phyloP scores from a whole-genome alignment of 208 protist genomes.

The Leishmania mexicana region DNA sequence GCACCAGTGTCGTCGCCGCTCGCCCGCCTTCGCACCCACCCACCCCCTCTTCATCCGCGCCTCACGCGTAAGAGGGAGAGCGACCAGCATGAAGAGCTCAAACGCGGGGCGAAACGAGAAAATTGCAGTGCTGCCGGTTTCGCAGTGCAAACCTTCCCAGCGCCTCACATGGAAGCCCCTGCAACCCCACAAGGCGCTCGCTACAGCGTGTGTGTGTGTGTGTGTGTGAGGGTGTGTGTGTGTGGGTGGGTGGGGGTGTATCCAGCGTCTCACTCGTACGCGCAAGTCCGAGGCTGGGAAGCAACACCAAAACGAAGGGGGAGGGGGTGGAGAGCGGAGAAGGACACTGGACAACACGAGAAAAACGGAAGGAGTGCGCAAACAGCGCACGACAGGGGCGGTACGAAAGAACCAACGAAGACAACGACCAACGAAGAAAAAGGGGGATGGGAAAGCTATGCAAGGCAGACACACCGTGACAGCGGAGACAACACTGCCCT shows the following conservation, averaged over 20 bases:
- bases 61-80: not conserved
- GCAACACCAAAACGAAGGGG: not conserved
- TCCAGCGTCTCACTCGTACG: not conserved
- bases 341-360: not conserved
- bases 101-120: not conserved
- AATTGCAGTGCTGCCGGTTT: not conserved
- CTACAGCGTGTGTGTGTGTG: not conserved
- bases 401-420: not conserved
- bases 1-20: not conserved
- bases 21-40: not conserved
- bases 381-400: not conserved
- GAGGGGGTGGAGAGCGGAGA: not conserved
- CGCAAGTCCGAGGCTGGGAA: not conserved
- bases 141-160: too few relatives aligned
- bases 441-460: not conserved
- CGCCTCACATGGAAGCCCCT: not conserved
- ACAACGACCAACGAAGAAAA: not conserved
- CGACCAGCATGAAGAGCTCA: not conserved
- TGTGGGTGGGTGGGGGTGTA: not conserved
- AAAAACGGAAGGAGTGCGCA: not conserved
- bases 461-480: not conserved
- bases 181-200: not conserved
- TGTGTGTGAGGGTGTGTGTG: not conserved
- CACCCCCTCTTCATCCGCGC: not conserved
- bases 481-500: not conserved